Base-by-base conservation (phyloP, 2,329 filamentous ascomycete genomes). In the Fusarium oxysporum region DNA sequence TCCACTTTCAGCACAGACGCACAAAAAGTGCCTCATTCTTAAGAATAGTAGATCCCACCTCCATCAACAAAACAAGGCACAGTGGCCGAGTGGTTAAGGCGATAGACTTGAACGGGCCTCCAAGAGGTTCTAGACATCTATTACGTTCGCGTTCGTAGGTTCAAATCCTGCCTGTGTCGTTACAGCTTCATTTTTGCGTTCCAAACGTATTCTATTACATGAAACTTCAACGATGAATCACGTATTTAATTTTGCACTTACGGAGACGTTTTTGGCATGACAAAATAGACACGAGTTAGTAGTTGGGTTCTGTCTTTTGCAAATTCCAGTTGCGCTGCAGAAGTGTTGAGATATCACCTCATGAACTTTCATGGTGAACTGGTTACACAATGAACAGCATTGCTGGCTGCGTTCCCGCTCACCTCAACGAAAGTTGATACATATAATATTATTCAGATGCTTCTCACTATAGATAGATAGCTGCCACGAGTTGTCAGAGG, bases 51-150 rank as follows among this genome's bases (percentile, higher is more conserved):
- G 2, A 3, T 7, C 0, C 0, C 2, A 16, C 5, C 3, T 1
- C 23, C 32, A 53, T 28, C 25, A 37, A 32, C 21, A 32, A 38
- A 37, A 30, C 25, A 19, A 12, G 61, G 37, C 47, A 55, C 23
- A 9, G 35, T 65, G 63, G 61, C 63, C 63, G 63, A 67, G 64
- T 67, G 64, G 64, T 67, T 67, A 67, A 38, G 63, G 63, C 62
- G 63, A 28, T 6, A 57, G 50, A 66, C 60, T 64, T 66, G 64
- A 66, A 66, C 7, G 17, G n/a, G 1, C 57, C 25, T 40, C 51
- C 21, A 4, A 56, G 53, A 33, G 28, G 53, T 56, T 44, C 38
- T 51, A 56, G 50, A 56, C 30, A 66, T 66, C 50, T 57, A 1
- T 23, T 64, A 62, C 35, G 41, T 66, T 64, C 63, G 63, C 41